A percentile compares a stretch with the other conserved stretches of the same genome.
phyloP scores from a whole-genome alignment of 371 early-diverging fungal species.

The Lichtheimia corymbifera region DNA sequence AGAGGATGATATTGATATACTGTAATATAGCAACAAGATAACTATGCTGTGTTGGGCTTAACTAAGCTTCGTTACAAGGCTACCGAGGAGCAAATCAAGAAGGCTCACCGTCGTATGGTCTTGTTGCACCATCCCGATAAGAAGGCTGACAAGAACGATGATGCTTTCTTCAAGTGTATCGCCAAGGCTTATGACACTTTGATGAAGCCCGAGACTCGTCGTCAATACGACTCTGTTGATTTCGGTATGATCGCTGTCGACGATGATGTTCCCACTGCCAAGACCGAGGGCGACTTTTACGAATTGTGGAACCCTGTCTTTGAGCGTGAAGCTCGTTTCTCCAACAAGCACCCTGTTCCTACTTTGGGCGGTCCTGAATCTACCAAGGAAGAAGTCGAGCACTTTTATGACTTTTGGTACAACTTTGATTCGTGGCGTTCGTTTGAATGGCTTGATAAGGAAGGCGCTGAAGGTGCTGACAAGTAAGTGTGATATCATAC shows the following conservation, averaged over 20 bases:
- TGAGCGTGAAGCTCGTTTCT: slow-evolving; percentile 91
- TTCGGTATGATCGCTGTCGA: slow-evolving; percentile 63
- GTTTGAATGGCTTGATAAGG: slow-evolving; percentile 97
- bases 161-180: slow-evolving; percentile 98
- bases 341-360: slow-evolving; percentile 80
- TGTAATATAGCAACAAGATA: slow-evolving; percentile 66
- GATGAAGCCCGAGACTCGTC: slow-evolving; percentile 88
- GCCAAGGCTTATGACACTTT: slow-evolving; percentile 97
- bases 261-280: slow-evolving; percentile 65
- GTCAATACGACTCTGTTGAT: slow-evolving; percentile 97
- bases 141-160: slow-evolving; percentile 87
- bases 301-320: slow-evolving; percentile 87
- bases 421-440: slow-evolving; percentile 97
- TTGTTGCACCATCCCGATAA: slow-evolving; percentile 89
- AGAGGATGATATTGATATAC: no score
- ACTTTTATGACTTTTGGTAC: slow-evolving; percentile 97
- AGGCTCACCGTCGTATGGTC: slow-evolving; percentile 84
- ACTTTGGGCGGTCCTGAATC: slow-evolving; percentile 82
- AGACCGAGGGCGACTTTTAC: slow-evolving; percentile 88
- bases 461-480: slow-evolving; percentile 87
- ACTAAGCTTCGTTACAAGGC: slow-evolving; percentile 80
- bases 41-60: slow-evolving; percentile 86
- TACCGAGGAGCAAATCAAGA: slow-evolving; percentile 82
- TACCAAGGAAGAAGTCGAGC: slow-evolving; percentile 82
- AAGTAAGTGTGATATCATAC: slow-evolving; percentile 32